Conservation (phyloP, 345 rosid genomes). For the Syzygium aqueum region DNA sequence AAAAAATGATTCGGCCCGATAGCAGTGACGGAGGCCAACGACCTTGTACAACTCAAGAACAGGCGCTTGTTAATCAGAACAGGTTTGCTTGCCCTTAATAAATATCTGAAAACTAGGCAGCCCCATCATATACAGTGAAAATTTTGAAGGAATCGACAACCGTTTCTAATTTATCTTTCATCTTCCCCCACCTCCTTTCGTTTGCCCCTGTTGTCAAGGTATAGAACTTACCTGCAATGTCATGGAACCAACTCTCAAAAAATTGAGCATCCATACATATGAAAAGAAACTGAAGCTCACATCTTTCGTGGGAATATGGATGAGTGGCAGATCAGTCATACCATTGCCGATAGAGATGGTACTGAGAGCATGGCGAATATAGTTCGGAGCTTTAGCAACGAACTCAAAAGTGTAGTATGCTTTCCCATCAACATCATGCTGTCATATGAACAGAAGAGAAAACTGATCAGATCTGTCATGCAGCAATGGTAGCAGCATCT, state of each 20-base stretch:
- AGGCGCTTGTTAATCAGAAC: neutral
- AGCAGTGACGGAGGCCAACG: neutral
- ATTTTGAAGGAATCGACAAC: conserved; percentile 72
- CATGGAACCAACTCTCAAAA: neutral
- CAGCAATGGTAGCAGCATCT: neutral
- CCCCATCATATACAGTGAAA: conserved; percentile 24
- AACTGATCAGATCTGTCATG: neutral
- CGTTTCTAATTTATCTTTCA: conserved; percentile 72
- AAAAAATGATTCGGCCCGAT: neutral
- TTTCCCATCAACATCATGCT: conserved; percentile 80
- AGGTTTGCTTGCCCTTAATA: neutral
- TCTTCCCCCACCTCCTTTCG: conserved; percentile 86
- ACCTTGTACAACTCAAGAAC: neutral
- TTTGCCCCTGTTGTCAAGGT: conserved; percentile 85
- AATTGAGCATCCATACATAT: neutral
- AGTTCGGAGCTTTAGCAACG: conserved; percentile 76
- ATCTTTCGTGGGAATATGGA: neutral
- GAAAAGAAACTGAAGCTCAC: neutral
- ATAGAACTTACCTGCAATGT: conserved; percentile 64
- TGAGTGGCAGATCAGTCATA: conserved; percentile 7
- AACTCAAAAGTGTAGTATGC: conserved; percentile 79
- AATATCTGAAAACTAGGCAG: neutral
- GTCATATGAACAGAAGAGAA: conserved; percentile 1
- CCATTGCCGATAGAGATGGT: conserved; percentile 68
- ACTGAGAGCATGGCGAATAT: conserved; percentile 79